phyloP scores from a whole-genome alignment of 495 filamentous ascomycete genomes.

The Penicillium arizonense region DNA sequence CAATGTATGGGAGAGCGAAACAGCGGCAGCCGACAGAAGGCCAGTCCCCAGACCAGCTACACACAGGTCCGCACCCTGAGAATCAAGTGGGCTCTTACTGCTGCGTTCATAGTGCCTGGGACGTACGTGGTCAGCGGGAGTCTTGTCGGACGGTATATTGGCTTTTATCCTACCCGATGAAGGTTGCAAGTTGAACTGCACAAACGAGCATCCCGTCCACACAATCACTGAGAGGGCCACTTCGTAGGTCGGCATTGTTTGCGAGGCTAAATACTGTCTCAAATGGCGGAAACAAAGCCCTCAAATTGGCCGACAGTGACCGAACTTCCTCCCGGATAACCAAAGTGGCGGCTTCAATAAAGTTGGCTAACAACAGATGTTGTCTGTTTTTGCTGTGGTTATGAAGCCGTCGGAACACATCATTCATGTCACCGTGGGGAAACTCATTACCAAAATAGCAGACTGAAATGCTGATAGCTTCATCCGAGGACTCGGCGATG shows the following conservation, averaged over 20 bases:
- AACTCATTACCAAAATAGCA: constrained; percentile 40
- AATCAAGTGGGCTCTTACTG: constrained; percentile 20
- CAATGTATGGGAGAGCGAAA: constrained; percentile 33
- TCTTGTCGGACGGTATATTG: background rate
- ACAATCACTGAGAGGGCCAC: constrained; percentile 32
- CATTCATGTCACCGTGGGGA: constrained; percentile 35
- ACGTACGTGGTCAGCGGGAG: background rate
- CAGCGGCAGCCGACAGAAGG: constrained; percentile 33
- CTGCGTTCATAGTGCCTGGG: constrained; percentile 14
- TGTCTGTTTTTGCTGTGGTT: constrained; percentile 37
- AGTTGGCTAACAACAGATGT: constrained; percentile 29
- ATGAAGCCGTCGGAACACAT: constrained; percentile 40
- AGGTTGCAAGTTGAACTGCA: constrained; percentile 30
- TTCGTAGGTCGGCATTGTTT: constrained; percentile 26
- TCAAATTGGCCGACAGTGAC: constrained; percentile 21
- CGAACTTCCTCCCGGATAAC: constrained; percentile 36
- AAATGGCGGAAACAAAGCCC: constrained; percentile 34
- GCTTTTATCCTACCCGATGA: constrained; percentile 36
- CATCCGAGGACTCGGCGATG: no score
- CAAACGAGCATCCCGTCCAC: constrained; percentile 38
- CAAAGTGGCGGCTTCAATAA: constrained; percentile 34
- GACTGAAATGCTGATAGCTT: no score
- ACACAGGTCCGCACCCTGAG: constrained; percentile 3
- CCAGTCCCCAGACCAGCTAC: constrained; percentile 37
- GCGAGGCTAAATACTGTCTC: constrained; percentile 32